Evolutionary conservation across 2,329 filamentous ascomycete genomes (phyloP).

Genomic region (Arthroderma sp.): DNA sequence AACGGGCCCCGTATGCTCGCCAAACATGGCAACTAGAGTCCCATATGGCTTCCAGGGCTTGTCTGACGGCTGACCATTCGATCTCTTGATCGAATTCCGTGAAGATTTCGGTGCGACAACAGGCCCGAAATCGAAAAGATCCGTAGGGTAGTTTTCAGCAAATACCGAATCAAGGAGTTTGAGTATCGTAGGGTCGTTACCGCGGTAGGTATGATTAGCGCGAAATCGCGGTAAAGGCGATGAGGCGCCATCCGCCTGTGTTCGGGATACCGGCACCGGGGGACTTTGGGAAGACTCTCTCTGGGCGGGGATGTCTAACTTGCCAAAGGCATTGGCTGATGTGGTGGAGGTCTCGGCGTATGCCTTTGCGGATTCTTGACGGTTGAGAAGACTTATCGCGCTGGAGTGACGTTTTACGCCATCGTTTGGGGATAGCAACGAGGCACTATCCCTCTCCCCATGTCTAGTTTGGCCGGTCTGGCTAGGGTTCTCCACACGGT

Average conservation of each 20-base stretch:
- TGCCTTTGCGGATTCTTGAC: slow-evolving; percentile 46
- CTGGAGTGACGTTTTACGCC: slow-evolving; percentile 34
- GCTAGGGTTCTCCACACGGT: slow-evolving; percentile 10
- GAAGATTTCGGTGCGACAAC: slow-evolving; percentile 55
- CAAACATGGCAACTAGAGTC: slow-evolving; percentile 71
- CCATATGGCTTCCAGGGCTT: slow-evolving; percentile 74
- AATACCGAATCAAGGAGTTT: slow-evolving; percentile 74
- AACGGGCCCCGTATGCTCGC: slow-evolving; percentile 71
- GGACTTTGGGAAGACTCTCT: slow-evolving; percentile 24
- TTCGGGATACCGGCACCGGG: slow-evolving; percentile 23
- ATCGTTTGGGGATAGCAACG: slow-evolving; percentile 12
- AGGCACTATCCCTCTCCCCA: slow-evolving; percentile 14
- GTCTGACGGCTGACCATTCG: slow-evolving; percentile 39
- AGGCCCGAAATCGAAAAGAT: slow-evolving; percentile 59
- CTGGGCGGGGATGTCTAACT: slow-evolving; percentile 42
- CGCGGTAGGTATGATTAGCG: slow-evolving; percentile 69
- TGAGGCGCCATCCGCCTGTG: slow-evolving; percentile 11
- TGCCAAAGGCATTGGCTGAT: slow-evolving; percentile 51
- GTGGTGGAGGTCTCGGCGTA: slow-evolving; percentile 52
- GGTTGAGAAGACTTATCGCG: slow-evolving; percentile 47
- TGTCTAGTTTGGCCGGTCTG: slow-evolving; percentile 15
- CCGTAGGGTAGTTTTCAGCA: slow-evolving; percentile 47
- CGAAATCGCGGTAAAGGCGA: slow-evolving; percentile 35
- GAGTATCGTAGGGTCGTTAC: slow-evolving; percentile 53
- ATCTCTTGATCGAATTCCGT: slow-evolving; percentile 40